phyloP scores from a whole-genome alignment of 1,284 basidiomycete species.

The Puccinia horiana region DNA sequence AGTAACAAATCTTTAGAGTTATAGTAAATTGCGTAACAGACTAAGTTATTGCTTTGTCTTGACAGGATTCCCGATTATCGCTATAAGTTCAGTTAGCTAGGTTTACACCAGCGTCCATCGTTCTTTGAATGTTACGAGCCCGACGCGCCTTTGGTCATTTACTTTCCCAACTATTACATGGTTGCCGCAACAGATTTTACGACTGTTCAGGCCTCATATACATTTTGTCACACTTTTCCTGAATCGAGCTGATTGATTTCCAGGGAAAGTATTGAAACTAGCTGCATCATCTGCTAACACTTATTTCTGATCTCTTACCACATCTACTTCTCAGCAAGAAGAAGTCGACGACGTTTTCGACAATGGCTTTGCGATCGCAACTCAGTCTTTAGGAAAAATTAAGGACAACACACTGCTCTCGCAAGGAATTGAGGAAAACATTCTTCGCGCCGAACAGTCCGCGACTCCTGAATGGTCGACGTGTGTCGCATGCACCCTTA shows the following conservation, averaged over 20 bases:
- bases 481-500: slow-evolving; percentile 40
- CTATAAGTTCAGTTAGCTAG: slow-evolving; percentile 9
- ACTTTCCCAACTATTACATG: slow-evolving; percentile 47
- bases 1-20: neutral
- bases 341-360: slow-evolving; percentile 45
- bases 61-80: slow-evolving; percentile 38
- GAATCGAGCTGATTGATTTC: neutral
- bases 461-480: slow-evolving; percentile 27
- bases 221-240: neutral
- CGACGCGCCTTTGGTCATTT: slow-evolving; percentile 37
- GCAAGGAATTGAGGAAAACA: slow-evolving; percentile 21
- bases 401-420: slow-evolving; percentile 29
- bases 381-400: slow-evolving; percentile 30
- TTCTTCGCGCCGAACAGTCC: slow-evolving; percentile 9
- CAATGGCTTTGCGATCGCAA: slow-evolving; percentile 49
- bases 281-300: neutral
- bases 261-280: neutral
- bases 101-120: slow-evolving; percentile 41
- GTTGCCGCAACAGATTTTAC: slow-evolving; percentile 41
- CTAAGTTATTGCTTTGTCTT: neutral
- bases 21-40: no score
- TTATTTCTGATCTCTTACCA: neutral
- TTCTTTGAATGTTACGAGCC: slow-evolving; percentile 44
- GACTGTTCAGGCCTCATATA: slow-evolving; percentile 35
- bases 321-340: neutral